Percentiles rank a stretch among this genome's conserved stretches.
These are phyloP conservation scores for Hymenoscyphus repandus DNA, from an alignment of 2,329 filamentous ascomycete species.

Conservation along the genomic window DNA sequence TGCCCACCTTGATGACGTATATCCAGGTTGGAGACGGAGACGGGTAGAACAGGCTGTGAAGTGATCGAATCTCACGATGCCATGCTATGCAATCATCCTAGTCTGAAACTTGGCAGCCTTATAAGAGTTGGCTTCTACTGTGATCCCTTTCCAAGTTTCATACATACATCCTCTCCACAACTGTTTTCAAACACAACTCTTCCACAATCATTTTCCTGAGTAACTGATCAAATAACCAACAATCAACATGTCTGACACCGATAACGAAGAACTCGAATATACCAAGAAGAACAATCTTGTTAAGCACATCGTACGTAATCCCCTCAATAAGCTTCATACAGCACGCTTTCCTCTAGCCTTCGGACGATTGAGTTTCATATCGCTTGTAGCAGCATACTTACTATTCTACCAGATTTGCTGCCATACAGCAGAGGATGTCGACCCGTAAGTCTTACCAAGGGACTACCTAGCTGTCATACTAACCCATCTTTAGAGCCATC, in stretches of 20 bases:
- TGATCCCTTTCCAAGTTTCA: not conserved
- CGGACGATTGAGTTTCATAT: too few relatives aligned
- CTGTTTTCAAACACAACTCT: not conserved
- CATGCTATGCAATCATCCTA: not conserved
- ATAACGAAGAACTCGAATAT: slow-evolving; percentile 7
- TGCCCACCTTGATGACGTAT: slow-evolving; percentile 5
- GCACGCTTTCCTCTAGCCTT: too few relatives aligned
- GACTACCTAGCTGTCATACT: not conserved
- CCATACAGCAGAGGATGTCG: slow-evolving; percentile 7
- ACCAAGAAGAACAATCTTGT: slow-evolving; percentile 11
- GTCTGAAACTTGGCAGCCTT: slow-evolving; percentile 4
- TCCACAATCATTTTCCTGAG: not conserved
- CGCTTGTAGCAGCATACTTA: not conserved
- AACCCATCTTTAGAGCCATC: slow-evolving; percentile 57
- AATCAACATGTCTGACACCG: not conserved
- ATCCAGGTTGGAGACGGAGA: not conserved
- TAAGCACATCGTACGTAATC: slow-evolving; percentile 11
- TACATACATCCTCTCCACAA: not conserved
- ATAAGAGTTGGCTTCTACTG: not conserved
- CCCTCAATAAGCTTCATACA: too few relatives aligned
- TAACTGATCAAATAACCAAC: not conserved
- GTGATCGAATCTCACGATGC: too few relatives aligned
- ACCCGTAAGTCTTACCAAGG: slow-evolving; percentile 6
- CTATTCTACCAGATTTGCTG: slow-evolving; percentile 4
- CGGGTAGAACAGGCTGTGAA: not conserved